phyloP scores from a whole-genome alignment of 1,284 basidiomycete species.

The Tilletia caries region DNA sequence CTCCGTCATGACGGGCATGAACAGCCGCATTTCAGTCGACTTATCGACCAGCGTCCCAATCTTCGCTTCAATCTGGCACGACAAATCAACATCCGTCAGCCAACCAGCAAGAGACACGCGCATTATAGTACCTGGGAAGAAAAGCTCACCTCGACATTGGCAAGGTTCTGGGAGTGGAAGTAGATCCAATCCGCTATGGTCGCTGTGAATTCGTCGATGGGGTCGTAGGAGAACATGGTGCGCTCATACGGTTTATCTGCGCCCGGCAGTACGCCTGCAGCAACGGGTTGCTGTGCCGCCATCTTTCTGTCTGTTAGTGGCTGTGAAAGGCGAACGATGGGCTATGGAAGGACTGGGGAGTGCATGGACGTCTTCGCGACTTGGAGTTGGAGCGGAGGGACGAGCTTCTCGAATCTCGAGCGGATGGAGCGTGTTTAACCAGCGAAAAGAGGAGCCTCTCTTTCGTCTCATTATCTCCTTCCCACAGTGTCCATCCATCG shows the following conservation, averaged over 20 bases:
- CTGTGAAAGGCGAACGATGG: too few relatives aligned
- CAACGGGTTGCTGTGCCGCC: too few relatives aligned
- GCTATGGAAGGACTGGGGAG: too few relatives aligned
- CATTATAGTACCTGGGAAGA: too few relatives aligned
- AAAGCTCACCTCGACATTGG: constrained; percentile 58
- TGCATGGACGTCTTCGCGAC: too few relatives aligned
- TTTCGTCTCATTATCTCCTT: too few relatives aligned
- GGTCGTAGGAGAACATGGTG: constrained; percentile 85
- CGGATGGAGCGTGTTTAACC: too few relatives aligned
- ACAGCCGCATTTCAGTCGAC: constrained; percentile 60
- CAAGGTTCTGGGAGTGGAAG: constrained; percentile 51
- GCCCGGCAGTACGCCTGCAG: background rate
- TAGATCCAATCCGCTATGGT: constrained; percentile 84
- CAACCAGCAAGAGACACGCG: background rate
- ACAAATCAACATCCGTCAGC: background rate
- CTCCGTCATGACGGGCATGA: constrained; percentile 75
- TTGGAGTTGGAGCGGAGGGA: too few relatives aligned
- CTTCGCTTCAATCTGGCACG: constrained; percentile 80
- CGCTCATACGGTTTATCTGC: constrained; percentile 59
- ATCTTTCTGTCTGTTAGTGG: too few relatives aligned
- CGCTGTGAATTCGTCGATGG: constrained; percentile 87
- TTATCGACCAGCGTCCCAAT: constrained; percentile 74
- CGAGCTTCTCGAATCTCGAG: too few relatives aligned
- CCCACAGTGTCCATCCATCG: too few relatives aligned
- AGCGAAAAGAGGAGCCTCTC: too few relatives aligned